Conservation (phyloP, 192 early-diverging fungal species). For the Backusella westeae region DNA sequence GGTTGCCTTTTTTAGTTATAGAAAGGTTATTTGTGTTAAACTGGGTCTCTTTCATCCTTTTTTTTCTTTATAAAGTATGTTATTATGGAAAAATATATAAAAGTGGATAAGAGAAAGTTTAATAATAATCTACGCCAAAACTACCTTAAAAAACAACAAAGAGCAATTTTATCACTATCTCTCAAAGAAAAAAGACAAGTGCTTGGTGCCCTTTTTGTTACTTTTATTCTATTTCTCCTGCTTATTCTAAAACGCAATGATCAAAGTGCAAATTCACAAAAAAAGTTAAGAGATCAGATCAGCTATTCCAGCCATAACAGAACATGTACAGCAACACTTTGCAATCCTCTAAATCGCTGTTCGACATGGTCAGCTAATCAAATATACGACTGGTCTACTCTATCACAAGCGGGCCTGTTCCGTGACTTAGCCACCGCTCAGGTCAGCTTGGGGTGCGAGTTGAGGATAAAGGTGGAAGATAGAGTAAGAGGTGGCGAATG, state of each 20-base stretch:
- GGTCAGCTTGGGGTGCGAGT: constrained; percentile 16
- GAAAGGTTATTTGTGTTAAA: no score
- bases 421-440: constrained; percentile 25
- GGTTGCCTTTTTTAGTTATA: no score
- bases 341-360: constrained; percentile 24
- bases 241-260: neutral
- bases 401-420: constrained; percentile 19
- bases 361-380: constrained; percentile 18
- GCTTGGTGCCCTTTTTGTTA: neutral
- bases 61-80: neutral
- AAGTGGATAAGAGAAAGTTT: neutral
- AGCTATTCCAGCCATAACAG: neutral
- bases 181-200: neutral
- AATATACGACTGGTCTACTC: constrained; percentile 8
- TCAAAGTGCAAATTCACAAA: neutral
- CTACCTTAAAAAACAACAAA: neutral
- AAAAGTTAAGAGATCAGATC: constrained; percentile 6
- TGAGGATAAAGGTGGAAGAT: constrained; percentile 10
- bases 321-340: constrained; percentile 18
- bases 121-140: neutral
- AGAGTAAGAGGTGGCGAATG: neutral
- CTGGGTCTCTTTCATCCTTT: neutral
- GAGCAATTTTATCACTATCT: neutral
- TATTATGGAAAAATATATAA: neutral
- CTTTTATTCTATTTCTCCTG: neutral